Conservation (phyloP, 805 yeast genomes). For the Kodamaea sagamina region DNA sequence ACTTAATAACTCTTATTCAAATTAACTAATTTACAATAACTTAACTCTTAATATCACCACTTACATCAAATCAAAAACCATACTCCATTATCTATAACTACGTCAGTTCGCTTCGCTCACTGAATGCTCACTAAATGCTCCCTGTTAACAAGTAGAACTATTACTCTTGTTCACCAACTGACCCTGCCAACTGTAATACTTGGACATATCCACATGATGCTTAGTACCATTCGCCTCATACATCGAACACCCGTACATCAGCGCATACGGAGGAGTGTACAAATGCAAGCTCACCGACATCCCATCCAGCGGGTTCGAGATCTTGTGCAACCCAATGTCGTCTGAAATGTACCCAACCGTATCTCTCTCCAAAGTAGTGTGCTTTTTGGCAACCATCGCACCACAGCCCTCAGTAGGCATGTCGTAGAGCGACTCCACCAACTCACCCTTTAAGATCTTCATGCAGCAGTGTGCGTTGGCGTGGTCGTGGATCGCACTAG, state of each 20-base stretch:
- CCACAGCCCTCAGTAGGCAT: conserved; percentile 41
- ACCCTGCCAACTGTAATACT: conserved; percentile 65
- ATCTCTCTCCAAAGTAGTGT: conserved; percentile 35
- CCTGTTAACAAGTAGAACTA: conserved; percentile 16
- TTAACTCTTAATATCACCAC: no score
- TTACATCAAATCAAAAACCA: no score
- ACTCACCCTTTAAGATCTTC: conserved; percentile 62
- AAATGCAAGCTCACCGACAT: conserved; percentile 66
- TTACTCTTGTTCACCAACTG: conserved; percentile 26
- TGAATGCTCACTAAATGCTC: no score
- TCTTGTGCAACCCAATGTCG: conserved; percentile 64
- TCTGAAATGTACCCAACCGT: conserved; percentile 68
- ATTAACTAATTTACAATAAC: no score
- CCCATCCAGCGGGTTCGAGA: conserved; percentile 47
- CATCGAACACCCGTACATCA: conserved; percentile 54
- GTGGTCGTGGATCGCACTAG: conserved; percentile 71
- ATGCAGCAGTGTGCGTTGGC: conserved; percentile 77
- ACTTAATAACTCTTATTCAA: no score
- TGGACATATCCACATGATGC: conserved; percentile 59
- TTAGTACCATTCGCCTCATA: conserved; percentile 54
- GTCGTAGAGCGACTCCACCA: conserved; percentile 58
- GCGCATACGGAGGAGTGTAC: conserved; percentile 77
- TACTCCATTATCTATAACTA: no score
- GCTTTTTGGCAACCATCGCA: conserved; percentile 25
- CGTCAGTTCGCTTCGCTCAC: no score